A percentile compares a stretch with the other conserved stretches of the same genome.
phyloP scores from a whole-genome alignment of 305 asterid species.

The Lippia alba region DNA sequence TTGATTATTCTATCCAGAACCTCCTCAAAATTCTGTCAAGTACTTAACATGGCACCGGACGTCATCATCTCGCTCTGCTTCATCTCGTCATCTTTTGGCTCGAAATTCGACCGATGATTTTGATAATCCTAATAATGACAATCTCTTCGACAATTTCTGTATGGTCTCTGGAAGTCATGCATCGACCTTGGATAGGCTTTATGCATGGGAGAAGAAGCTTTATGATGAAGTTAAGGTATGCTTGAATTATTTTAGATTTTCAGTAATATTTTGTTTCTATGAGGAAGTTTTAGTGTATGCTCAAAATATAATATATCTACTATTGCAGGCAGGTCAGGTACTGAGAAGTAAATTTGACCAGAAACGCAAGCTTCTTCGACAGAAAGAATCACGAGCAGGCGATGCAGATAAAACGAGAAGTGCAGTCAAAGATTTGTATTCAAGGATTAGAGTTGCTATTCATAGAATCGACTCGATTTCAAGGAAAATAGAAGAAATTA shows the following conservation, averaged over 20 bases:
- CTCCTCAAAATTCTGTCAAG: constrained; percentile 52
- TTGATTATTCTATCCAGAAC: constrained; percentile 42
- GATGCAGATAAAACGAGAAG: constrained; percentile 62
- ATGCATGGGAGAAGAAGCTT: constrained; percentile 77
- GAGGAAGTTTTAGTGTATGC: background rate
- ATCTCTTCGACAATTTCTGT: constrained; percentile 60
- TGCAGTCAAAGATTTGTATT: constrained; percentile 64
- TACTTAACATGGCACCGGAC: constrained; percentile 72
- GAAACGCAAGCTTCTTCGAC: constrained; percentile 63
- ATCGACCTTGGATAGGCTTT: constrained; percentile 66
- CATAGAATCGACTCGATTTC: constrained; percentile 70
- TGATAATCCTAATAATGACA: constrained; percentile 41
- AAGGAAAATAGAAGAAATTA: constrained; percentile 64
- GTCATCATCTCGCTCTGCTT: constrained; percentile 56
- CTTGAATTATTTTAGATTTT: background rate
- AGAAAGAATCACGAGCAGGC: constrained; percentile 54
- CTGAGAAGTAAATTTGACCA: constrained; percentile 53
- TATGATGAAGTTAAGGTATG: constrained; percentile 60
- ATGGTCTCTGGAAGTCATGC: constrained; percentile 77
- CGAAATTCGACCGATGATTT: constrained; percentile 46
- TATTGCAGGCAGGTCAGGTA: constrained; percentile 61
- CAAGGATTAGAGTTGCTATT: constrained; percentile 68
- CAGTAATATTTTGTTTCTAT: background rate
- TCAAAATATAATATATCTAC: constrained; percentile 5
- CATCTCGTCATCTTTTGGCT: constrained; percentile 57